Evolutionary conservation across 768 basidiomycete genomes (phyloP).

Genomic region (Artomyces pyxidatus): DNA sequence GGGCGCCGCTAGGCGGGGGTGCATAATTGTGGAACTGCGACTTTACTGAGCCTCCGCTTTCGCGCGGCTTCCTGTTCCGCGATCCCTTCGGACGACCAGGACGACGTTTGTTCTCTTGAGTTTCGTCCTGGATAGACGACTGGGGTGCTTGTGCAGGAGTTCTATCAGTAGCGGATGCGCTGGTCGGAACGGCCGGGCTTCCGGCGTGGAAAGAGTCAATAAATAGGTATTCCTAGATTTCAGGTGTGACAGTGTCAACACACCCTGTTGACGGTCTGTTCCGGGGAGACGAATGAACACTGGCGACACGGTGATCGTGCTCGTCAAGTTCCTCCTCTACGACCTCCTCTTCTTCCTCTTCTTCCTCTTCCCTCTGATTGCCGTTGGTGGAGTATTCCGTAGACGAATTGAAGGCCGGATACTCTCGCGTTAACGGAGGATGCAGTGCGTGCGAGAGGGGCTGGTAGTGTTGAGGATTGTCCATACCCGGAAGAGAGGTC

Average conservation of each 20-base stretch:
- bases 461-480: slow-evolving; percentile 76
- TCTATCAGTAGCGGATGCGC: slow-evolving; percentile 16
- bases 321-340: slow-evolving; percentile 58
- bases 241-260: slow-evolving; percentile 18
- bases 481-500: slow-evolving; percentile 27
- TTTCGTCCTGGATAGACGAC: slow-evolving; percentile 22
- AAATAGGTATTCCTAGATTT: slow-evolving; percentile 10
- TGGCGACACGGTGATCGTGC: slow-evolving; percentile 23
- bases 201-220: slow-evolving; percentile 11
- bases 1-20: slow-evolving; percentile 19
- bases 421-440: slow-evolving; percentile 33
- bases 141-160: slow-evolving; percentile 21
- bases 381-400: slow-evolving; percentile 19
- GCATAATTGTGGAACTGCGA: slow-evolving; percentile 23
- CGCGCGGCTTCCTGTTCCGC: slow-evolving; percentile 54
- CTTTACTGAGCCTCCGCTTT: slow-evolving; percentile 33
- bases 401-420: slow-evolving; percentile 16
- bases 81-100: slow-evolving; percentile 77
- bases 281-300: slow-evolving; percentile 23
- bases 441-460: slow-evolving; percentile 73
- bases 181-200: slow-evolving; percentile 20
- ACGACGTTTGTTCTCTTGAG: slow-evolving; percentile 50
- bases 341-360: slow-evolving; percentile 68
- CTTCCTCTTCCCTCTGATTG: slow-evolving; percentile 46
- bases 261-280: slow-evolving; percentile 23